These are phyloP conservation scores for Pestalotiopsis sp. DNA, from an alignment of 2,329 filamentous ascomycete species.

Conservation along the genomic window DNA sequence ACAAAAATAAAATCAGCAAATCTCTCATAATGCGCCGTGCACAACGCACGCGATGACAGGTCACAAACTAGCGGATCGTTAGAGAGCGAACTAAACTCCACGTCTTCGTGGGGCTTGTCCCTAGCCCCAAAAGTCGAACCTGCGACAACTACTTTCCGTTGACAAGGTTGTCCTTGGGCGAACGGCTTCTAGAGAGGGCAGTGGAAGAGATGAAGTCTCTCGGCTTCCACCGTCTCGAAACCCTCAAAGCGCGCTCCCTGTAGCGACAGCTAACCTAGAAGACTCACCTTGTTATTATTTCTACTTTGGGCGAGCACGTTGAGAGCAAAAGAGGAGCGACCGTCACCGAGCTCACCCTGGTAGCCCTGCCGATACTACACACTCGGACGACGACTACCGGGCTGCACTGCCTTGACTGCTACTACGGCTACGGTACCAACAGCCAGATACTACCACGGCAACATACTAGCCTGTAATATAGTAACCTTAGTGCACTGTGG, in stretches of 20 bases:
- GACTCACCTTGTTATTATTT: background rate
- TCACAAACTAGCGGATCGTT: conserved; percentile 1
- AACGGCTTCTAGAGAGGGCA: background rate
- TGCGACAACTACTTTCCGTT: background rate
- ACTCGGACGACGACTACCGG: no score
- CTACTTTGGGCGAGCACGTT: background rate
- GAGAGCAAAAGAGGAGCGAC: background rate
- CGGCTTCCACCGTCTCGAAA: background rate
- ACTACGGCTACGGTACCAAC: background rate
- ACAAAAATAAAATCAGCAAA: conserved; percentile 1
- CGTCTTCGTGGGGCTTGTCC: background rate
- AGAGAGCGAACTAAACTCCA: background rate
- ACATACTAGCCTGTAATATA: background rate
- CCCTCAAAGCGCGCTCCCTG: background rate
- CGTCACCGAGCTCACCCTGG: background rate
- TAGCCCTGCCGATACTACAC: background rate
- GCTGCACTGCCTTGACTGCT: background rate
- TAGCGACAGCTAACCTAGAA: background rate
- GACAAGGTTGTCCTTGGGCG: background rate
- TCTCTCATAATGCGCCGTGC: background rate
- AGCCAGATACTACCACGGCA: background rate
- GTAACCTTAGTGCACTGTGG: background rate
- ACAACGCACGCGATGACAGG: background rate
- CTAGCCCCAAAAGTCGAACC: background rate
- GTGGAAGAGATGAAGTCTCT: background rate